Evolutionary conservation across 495 filamentous ascomycete genomes (phyloP), one percentile per base, ranked within the genome.

Genomic region (Aspergillus heteromorphus): DNA sequence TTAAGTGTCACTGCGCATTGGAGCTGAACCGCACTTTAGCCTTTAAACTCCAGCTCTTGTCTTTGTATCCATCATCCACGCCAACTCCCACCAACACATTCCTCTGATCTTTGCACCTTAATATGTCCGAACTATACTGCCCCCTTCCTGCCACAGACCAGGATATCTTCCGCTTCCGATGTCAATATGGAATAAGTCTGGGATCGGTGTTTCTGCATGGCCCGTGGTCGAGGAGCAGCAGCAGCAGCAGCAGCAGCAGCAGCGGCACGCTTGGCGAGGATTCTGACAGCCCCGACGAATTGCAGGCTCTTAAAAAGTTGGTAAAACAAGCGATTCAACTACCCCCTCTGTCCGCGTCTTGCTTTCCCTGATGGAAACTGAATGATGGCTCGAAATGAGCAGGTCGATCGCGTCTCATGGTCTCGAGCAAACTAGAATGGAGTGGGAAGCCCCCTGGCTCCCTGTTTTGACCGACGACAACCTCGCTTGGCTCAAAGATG

Each of bases 181-280:
- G 75, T 59, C 78, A 82, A 53, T 75, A 83, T 62, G 81, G 80
- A 16, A 69, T 70, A 4, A 84, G 83, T 53, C 64, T 84, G 16
- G 81, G 82, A 34, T 73, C 74, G 19, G 69, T 80, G 49, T 85
- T 80, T 64, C 68, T 82, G 16, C 71, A 83, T 6, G 81, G 83
- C 60, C 67, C 73, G 63, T 83, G 79, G 79, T 67, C 83, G 2
- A 64, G 23, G 3, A 27, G 58, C 25, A 56, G 55, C 1, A 65
- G 58, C n/a, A 64, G 23, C 7, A 27, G 58, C 25, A 56, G 55
- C 1, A 65, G 58, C n/a, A 64, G 23, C 7, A 27, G 58, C 25
- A 56, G 55, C 1, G 65, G 58, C 48, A 76, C 76, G 69, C 81
- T 75, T 60, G 65, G 63, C 8, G 48, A 63, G 0, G 52, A 57